Base-by-base conservation (phyloP, 2,329 filamentous ascomycete genomes). In the Xenoacremonium recifei region DNA sequence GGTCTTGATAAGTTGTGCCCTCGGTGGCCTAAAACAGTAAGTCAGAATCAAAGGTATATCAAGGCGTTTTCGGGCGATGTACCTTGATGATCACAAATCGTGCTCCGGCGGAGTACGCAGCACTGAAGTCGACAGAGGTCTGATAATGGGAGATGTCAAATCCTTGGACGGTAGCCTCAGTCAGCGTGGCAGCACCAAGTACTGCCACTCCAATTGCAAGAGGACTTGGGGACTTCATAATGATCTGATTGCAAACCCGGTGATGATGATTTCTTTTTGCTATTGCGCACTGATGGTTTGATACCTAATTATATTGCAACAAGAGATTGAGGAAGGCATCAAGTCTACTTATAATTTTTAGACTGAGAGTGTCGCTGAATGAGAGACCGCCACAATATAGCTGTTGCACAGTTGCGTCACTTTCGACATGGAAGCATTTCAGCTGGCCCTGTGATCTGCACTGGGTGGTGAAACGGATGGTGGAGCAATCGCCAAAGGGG, bases 1-100 rank as follows among this genome's bases (percentile, higher is more conserved):
- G 54, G 49, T 72, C 69, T 23, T 52, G 67, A 55, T 69, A 76
- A 18, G 53, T 64, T 12, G 71, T 73, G n/a, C 75, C 72, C 51
- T 78, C 73, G 10, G 75, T 78, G 7, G 75, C 75, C 73, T 76
- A 35, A 10, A 11, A 6, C 9, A 32, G 32, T 20, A 19, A 6
- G 32, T 20, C 16, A 34, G 32, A 32, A 9, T 18, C 17, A 10
- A 9, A 20, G 32, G n/a, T 9, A 20, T 6, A 5, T 17, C 34
- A 48, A n/a, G n/a, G n/a, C n/a, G n/a, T n/a, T n/a, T n/a, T n/a
- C n/a, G n/a, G n/a, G n/a, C n/a, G n/a, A n/a, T n/a, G n/a, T 35
- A 64, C 67, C 61, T 70, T 70, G 59, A 70, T 69, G 44, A 70
- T 69, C 37, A 68, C 66, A 38, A 70, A 70, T 18, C 65, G 64